Percentiles rank a stretch among this genome's conserved stretches.
Conservation (phyloP, 73 alveolate genomes). For the Paramecium primaurelia region DNA sequence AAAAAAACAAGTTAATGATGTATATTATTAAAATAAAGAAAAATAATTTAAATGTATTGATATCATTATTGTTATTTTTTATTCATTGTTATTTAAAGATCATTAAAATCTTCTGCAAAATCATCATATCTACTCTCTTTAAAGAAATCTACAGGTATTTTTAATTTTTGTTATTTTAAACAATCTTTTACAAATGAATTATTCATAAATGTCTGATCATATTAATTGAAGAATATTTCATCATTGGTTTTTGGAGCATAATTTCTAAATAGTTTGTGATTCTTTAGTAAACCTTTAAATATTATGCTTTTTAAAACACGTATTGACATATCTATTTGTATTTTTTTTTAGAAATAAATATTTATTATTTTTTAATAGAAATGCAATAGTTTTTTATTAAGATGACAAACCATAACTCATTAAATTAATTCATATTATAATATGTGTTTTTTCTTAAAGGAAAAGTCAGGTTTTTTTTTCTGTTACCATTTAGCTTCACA, state of each 20-base stretch:
- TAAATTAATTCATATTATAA: neutral
- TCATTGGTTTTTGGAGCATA: neutral
- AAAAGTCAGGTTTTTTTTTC: neutral
- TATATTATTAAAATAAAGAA: neutral
- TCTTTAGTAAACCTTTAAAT: neutral
- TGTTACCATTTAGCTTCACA: slow-evolving; percentile 4
- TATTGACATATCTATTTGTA: neutral
- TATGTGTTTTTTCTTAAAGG: neutral
- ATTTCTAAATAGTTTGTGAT: neutral
- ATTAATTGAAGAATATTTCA: neutral
- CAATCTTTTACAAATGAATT: neutral
- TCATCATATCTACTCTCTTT: slow-evolving; percentile 2
- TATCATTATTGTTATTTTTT: neutral
- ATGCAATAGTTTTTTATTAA: neutral
- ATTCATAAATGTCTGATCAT: neutral
- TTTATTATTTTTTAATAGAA: neutral
- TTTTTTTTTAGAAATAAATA: neutral
- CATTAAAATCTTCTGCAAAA: slow-evolving; percentile 1
- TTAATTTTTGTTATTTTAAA: neutral
- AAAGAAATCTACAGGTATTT: neutral
- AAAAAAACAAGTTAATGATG: slow-evolving; percentile 75
- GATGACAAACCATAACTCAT: neutral
- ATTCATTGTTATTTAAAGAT: neutral
- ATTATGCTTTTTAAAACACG: neutral
- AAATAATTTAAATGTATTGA: neutral